A percentile compares a stretch with the other conserved stretches of the same genome.
phyloP scores from a whole-genome alignment of 345 rosid genomes.

The Eucalyptus caleyi region DNA sequence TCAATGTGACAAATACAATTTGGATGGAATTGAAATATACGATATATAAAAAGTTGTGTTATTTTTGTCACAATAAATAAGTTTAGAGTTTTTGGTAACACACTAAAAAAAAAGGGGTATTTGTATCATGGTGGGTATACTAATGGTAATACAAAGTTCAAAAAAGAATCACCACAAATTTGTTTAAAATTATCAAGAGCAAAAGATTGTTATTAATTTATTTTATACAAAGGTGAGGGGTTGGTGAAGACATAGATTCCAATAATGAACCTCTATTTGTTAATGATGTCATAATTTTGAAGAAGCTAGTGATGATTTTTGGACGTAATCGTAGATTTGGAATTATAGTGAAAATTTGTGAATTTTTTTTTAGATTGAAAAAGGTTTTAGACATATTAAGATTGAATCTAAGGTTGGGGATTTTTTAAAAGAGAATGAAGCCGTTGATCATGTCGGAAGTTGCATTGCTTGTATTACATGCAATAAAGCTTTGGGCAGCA shows the following conservation, averaged over 20 bases:
- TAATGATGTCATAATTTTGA: no score
- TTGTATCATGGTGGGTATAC: rapidly evolving
- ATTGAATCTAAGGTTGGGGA: background rate
- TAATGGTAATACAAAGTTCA: background rate
- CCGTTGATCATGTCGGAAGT: no score
- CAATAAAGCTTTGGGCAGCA: no score
- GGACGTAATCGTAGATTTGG: rapidly evolving
- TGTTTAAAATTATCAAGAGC: background rate
- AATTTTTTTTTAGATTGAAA: no score
- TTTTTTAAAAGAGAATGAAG: no score
- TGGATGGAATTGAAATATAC: no score
- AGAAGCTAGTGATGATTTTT: background rate
- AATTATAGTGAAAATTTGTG: background rate
- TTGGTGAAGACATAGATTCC: rapidly evolving
- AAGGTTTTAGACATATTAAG: no score
- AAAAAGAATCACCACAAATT: background rate
- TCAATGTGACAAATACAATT: no score
- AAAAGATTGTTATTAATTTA: background rate
- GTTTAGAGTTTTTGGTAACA: background rate
- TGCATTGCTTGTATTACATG: no score
- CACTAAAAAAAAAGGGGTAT: no score
- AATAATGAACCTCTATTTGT: background rate
- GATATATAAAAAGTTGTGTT: background rate
- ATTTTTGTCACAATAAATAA: no score
- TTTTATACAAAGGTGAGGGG: background rate